phyloP scores from a whole-genome alignment of 129 eudicot species.

The Glebionis coronaria region DNA sequence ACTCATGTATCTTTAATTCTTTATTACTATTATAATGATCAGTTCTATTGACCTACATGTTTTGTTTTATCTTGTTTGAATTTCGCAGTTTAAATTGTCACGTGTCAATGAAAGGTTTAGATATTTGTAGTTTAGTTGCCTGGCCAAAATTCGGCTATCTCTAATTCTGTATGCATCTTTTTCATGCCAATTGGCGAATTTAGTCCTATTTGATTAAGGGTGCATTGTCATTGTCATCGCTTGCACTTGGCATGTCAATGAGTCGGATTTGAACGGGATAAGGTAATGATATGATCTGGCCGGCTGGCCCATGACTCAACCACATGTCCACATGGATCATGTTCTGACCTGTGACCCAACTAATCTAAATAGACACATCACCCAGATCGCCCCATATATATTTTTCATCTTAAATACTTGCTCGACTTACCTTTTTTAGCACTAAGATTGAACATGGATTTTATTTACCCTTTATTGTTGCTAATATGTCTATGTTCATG shows the following conservation, averaged over 20 bases:
- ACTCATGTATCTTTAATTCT: constrained; percentile 18
- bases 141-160: constrained; percentile 12
- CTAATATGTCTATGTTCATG: constrained; percentile 7
- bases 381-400: too few relatives aligned
- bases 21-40: not conserved
- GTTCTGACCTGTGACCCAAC: too few relatives aligned
- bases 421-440: too few relatives aligned
- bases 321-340: too few relatives aligned
- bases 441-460: not conserved
- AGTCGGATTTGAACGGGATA: too few relatives aligned
- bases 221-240: constrained; percentile 2
- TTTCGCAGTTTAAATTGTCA: constrained; percentile 7
- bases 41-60: constrained; percentile 5
- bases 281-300: too few relatives aligned
- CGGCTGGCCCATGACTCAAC: too few relatives aligned
- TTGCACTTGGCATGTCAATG: constrained; percentile 10
- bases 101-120: constrained; percentile 10
- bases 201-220: constrained; percentile 14
- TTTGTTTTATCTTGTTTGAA: constrained; percentile 15
- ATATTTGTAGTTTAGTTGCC: constrained; percentile 19
- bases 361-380: not conserved
- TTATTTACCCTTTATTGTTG: not conserved
- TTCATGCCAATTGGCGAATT: constrained; percentile 23
- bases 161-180: constrained; percentile 4
- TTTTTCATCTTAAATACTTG: too few relatives aligned